These are phyloP conservation scores for Eimeria praecox DNA, from an alignment of 169 alveolate species.

Conservation along the genomic window DNA sequence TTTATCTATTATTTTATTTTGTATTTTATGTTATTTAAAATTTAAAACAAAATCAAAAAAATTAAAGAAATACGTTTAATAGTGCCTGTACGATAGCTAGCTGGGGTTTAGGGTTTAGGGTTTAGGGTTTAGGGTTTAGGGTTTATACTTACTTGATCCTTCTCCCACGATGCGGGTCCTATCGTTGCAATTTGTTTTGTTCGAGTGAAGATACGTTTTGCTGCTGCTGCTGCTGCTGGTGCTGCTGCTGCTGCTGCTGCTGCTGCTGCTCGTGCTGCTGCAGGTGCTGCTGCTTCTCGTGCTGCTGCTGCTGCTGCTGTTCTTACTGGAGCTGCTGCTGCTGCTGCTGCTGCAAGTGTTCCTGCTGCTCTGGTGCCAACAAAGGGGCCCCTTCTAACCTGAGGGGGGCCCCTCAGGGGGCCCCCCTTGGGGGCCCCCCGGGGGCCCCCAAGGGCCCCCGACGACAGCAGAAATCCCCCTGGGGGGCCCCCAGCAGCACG, in stretches of 20 bases:
- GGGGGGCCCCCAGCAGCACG: background rate
- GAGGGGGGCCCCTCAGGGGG: background rate
- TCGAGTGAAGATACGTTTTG: conserved; percentile 19
- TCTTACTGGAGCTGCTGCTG: no score
- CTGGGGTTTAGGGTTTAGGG: conserved; percentile 4
- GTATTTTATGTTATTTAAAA: no score
- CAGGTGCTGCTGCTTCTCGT: background rate
- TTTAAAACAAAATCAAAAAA: no score
- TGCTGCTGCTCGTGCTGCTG: background rate
- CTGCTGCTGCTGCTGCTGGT: background rate
- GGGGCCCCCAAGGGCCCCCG: conserved; percentile 27
- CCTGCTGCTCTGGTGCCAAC: no score
- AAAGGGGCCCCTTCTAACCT: background rate
- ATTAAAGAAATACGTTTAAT: no score
- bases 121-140: background rate
- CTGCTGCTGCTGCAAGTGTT: no score
- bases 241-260: conserved; percentile 40
- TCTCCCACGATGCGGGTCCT: conserved; percentile 81
- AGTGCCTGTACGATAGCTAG: no score
- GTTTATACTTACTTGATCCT: conserved; percentile 44
- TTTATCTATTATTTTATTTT: no score
- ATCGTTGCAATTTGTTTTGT: conserved; percentile 80
- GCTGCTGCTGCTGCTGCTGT: no score
- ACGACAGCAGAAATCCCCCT: background rate
- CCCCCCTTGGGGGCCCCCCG: background rate